Evolutionary conservation across 176 grass and related monocot genomes (phyloP).

Genomic region (Paspalum vaginatum): DNA sequence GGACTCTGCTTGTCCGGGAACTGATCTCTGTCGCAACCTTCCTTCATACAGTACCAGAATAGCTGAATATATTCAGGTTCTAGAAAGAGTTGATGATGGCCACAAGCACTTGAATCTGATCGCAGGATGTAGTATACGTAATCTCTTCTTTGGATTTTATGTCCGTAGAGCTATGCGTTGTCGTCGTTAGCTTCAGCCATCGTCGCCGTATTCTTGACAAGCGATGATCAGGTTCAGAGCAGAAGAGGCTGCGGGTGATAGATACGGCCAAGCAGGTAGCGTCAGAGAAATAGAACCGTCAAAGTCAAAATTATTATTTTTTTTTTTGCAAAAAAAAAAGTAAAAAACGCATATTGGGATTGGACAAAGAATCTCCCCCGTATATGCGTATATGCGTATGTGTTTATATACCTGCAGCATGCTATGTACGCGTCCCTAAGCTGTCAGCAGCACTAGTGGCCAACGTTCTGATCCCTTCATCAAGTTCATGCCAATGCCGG

Average conservation of each 20-base stretch:
- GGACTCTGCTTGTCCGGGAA: not conserved
- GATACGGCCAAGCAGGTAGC: not conserved
- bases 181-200: not conserved
- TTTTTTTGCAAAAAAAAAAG: too few species aligned
- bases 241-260: not conserved
- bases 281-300: not conserved
- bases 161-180: not conserved
- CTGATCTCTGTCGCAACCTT: not conserved
- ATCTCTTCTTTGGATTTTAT: not conserved
- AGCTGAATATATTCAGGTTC: slow-evolving; percentile 22
- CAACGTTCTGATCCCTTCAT: too few species aligned
- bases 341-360: too few species aligned
- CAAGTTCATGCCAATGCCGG: too few species aligned
- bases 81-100: not conserved
- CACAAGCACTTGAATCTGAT: not conserved
- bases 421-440: too few species aligned
- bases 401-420: too few species aligned
- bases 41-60: not conserved
- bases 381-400: too few species aligned
- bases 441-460: too few species aligned
- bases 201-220: slow-evolving; percentile 3
- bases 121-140: not conserved
- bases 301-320: too few species aligned
- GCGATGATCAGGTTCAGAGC: not conserved
- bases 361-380: too few species aligned